These are phyloP conservation scores for Linnemannia hyalina DNA, from an alignment of 192 early-diverging fungal genomes.

Conservation along the genomic window DNA sequence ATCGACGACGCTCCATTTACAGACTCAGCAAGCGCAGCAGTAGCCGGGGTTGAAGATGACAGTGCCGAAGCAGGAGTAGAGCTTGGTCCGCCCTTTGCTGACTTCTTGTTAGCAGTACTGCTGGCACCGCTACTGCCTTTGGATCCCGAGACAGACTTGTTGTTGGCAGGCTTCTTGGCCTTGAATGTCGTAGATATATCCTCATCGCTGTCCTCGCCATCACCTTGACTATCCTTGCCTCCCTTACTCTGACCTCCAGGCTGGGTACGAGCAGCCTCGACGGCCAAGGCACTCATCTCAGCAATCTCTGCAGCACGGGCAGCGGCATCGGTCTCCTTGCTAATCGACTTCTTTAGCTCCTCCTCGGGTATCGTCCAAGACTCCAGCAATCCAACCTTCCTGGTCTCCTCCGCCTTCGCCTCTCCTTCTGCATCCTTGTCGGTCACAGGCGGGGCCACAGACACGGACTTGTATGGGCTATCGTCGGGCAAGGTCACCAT, in stretches of 20 bases:
- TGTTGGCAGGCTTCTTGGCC: slow-evolving; percentile 5
- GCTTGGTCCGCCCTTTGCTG: neutral
- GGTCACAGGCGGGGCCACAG: neutral
- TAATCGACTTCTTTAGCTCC: slow-evolving; percentile 17
- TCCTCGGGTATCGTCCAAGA: slow-evolving; percentile 44
- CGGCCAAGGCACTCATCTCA: slow-evolving; percentile 45
- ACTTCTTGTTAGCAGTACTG: slow-evolving; percentile 1
- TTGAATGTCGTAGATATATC: slow-evolving; percentile 10
- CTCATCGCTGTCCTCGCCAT: slow-evolving; percentile 52
- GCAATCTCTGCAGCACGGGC: slow-evolving; percentile 22
- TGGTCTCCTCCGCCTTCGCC: neutral
- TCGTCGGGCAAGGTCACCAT: slow-evolving; percentile 32
- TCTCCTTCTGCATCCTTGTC: neutral
- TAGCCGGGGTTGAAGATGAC: neutral
- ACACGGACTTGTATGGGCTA: slow-evolving; percentile 15
- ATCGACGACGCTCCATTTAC: neutral
- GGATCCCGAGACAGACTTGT: slow-evolving; percentile 2
- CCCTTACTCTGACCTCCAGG: slow-evolving; percentile 50
- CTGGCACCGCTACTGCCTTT: slow-evolving; percentile 5
- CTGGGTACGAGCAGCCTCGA: slow-evolving; percentile 40
- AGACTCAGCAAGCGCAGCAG: neutral
- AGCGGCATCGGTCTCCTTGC: slow-evolving; percentile 28
- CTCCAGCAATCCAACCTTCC: slow-evolving; percentile 10
- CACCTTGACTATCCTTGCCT: slow-evolving; percentile 33
- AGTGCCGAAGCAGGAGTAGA: no score